These are phyloP conservation scores for Sarcodon sp. DNA, from an alignment of 768 basidiomycete species.

Conservation along the genomic window DNA sequence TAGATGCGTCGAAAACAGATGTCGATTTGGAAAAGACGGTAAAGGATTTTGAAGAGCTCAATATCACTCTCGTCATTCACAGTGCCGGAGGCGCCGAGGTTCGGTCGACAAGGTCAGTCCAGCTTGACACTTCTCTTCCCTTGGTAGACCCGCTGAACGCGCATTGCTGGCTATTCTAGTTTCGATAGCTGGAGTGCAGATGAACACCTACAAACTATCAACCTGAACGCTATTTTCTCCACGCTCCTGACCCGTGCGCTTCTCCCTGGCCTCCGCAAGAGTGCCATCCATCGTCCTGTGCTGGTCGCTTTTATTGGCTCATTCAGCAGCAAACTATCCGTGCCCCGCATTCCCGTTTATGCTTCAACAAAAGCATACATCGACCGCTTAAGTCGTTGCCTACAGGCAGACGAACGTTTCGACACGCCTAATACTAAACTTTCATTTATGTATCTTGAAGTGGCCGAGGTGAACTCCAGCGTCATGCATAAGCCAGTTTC, in stretches of 20 bases:
- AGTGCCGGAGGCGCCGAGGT: constrained; percentile 11
- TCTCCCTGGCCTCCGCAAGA: constrained; percentile 13
- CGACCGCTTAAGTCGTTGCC: constrained; percentile 7
- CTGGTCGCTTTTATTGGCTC: constrained; percentile 15
- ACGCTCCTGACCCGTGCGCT: constrained; percentile 14
- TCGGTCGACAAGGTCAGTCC: no score
- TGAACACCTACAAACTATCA: constrained; percentile 7
- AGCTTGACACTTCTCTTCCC: not conserved
- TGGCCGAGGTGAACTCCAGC: constrained; percentile 11
- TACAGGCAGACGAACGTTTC: constrained; percentile 14
- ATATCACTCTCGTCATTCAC: constrained; percentile 14
- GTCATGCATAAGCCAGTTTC: not conserved
- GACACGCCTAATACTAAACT: constrained; percentile 9
- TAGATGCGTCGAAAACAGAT: constrained; percentile 8
- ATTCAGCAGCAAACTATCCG: constrained; percentile 7
- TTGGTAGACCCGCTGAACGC: not conserved
- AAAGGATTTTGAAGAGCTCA: constrained; percentile 10
- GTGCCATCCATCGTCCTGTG: constrained; percentile 9
- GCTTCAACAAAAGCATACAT: constrained; percentile 14
- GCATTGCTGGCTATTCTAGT: constrained; percentile 2
- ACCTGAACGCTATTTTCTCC: constrained; percentile 11
- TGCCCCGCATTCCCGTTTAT: constrained; percentile 12
- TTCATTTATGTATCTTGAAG: constrained; percentile 11
- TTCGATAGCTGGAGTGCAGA: constrained; percentile 9
- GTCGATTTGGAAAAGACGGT: constrained; percentile 11